Percentiles rank a stretch among this genome's conserved stretches.
phyloP scores from a whole-genome alignment of 129 eudicot species.

The Centrapalus pauciflorus region DNA sequence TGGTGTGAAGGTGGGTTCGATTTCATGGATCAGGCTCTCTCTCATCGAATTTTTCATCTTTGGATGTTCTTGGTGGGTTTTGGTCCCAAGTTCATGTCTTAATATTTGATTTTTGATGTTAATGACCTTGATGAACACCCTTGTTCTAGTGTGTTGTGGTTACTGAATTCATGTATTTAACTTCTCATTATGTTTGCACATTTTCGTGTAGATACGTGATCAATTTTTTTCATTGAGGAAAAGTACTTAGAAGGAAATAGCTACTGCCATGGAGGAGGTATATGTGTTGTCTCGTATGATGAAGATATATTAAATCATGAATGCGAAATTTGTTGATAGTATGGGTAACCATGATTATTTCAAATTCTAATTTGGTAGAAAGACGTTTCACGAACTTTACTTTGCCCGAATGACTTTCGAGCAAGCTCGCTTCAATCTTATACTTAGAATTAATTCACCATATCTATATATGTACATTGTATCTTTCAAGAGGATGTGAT shows the following conservation, averaged over 20 bases:
- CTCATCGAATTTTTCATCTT: no score
- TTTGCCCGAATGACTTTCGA: conserved; percentile 77
- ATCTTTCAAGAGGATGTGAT: conserved; percentile 3
- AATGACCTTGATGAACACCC: background rate
- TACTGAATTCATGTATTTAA: conserved; percentile 4
- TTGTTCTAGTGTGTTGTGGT: background rate
- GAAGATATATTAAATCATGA: background rate
- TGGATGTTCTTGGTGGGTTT: no score
- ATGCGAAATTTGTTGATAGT: conserved; percentile 31
- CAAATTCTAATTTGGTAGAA: conserved; percentile 72
- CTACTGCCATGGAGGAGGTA: conserved; percentile 83
- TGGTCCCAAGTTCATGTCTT: no score
- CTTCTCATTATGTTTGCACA: background rate
- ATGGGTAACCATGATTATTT: conserved; percentile 40
- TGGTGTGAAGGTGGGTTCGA: no score
- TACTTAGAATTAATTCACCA: conserved; percentile 12
- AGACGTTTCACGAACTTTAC: conserved; percentile 88
- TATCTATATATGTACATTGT: conserved; percentile 1
- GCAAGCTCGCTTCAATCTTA: conserved; percentile 91
- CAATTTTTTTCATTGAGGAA: conserved; percentile 74
- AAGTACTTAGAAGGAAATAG: conserved; percentile 69
- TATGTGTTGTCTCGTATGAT: conserved; percentile 26
- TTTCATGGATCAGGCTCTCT: no score
- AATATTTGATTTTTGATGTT: no score
- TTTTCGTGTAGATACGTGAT: conserved; percentile 60